Conservation (phyloP, 148 eudicot species). For the Dianthus caryophyllus region DNA sequence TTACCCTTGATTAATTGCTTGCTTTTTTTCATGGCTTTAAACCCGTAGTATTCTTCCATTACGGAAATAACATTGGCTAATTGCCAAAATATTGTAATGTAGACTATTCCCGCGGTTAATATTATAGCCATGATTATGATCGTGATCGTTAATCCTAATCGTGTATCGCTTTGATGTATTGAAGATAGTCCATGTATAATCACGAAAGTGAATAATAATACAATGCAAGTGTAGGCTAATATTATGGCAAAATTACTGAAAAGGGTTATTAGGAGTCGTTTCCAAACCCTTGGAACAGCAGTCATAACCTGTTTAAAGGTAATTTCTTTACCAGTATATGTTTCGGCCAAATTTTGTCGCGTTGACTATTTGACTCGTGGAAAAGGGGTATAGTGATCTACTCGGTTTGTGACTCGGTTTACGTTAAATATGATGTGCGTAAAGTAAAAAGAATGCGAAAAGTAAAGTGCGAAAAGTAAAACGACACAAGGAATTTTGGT, state of each 20-base stretch:
- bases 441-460: too few species aligned
- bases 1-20: slow-evolving; percentile 43
- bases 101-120: slow-evolving; percentile 23
- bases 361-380: too few species aligned
- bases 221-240: slow-evolving; percentile 1
- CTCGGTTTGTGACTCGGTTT: too few species aligned
- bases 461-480: too few species aligned
- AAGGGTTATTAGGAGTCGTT: slow-evolving; percentile 38
- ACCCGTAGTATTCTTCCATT: slow-evolving; percentile 33
- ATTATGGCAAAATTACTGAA: slow-evolving; percentile 23
- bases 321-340: slow-evolving; percentile 27
- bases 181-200: too few species aligned
- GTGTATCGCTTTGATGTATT: background rate
- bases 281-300: slow-evolving; percentile 46
- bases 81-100: slow-evolving; percentile 35
- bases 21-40: slow-evolving; percentile 49
- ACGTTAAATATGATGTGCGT: too few species aligned
- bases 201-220: background rate
- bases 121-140: background rate
- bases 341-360: too few species aligned
- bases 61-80: slow-evolving; percentile 40
- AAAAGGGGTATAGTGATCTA: too few species aligned
- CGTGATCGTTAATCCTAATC: background rate
- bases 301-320: slow-evolving; percentile 28
- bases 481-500: too few species aligned